phyloP scores from a whole-genome alignment of 352 stramenopile species.

The Globisporangium emineosum region DNA sequence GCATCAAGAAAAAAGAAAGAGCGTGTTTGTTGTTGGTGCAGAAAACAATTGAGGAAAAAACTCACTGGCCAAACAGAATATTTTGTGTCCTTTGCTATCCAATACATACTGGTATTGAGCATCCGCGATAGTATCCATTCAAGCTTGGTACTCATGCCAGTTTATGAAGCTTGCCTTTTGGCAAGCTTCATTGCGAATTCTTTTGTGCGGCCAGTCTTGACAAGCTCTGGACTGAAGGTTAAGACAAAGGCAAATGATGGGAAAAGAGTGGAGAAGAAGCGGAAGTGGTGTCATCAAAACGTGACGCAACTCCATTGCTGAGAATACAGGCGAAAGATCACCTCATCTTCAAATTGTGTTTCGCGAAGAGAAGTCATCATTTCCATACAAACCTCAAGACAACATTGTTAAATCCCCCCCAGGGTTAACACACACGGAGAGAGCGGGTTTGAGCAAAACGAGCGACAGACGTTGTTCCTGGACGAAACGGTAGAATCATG shows the following conservation, averaged over 20 bases:
- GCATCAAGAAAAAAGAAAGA: conserved; percentile 2
- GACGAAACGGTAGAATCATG: too few species aligned
- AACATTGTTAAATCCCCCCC: too few species aligned
- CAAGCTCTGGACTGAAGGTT: background rate
- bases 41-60: background rate
- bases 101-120: background rate
- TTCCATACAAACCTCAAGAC: too few species aligned
- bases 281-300: background rate
- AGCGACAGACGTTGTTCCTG: too few species aligned
- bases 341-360: background rate
- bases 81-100: background rate
- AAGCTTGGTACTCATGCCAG: too few species aligned
- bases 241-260: background rate
- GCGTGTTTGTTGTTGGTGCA: background rate
- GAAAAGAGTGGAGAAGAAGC: background rate
- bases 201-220: too few species aligned
- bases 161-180: too few species aligned
- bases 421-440: too few species aligned
- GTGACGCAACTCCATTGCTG: conserved; percentile 2
- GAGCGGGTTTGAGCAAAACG: too few species aligned
- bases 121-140: background rate
- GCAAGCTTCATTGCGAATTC: too few species aligned
- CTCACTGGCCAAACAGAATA: too few species aligned
- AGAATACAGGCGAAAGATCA: background rate
- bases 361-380: too few species aligned